A percentile compares a stretch with the other conserved stretches of the same genome.
These are phyloP conservation scores for Berkeleyomyces rouxiae DNA, from an alignment of 2,329 filamentous ascomycete species.

Conservation along the genomic window DNA sequence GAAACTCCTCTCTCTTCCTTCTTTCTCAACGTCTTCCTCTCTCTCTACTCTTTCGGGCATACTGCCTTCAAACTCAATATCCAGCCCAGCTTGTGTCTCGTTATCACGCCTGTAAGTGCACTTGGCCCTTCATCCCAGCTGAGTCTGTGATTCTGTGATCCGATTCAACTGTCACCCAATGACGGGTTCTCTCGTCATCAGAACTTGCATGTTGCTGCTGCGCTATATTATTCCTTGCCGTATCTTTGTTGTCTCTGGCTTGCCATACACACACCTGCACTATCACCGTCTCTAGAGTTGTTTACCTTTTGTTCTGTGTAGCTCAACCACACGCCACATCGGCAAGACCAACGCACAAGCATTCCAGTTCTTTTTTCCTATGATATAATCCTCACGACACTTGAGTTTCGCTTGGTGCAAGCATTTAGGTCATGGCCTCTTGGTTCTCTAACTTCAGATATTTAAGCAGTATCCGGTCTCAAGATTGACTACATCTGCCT, in stretches of 20 bases:
- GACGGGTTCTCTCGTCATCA: not conserved
- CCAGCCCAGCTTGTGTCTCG: not conserved
- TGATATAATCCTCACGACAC: not conserved
- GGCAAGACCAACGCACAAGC: not conserved
- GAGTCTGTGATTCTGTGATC: not conserved
- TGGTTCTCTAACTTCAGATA: too few species aligned
- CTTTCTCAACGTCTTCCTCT: not conserved
- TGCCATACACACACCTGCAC: slow-evolving; percentile 1
- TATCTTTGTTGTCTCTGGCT: not conserved
- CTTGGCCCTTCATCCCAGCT: not conserved
- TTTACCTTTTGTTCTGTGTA: not conserved
- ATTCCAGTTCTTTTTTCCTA: not conserved
- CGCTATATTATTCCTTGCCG: not conserved
- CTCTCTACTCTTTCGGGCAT: not conserved
- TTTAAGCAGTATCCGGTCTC: not conserved
- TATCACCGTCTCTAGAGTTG: not conserved
- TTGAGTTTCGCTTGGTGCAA: too few species aligned
- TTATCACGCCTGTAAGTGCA: not conserved
- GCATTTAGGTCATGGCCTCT: too few species aligned
- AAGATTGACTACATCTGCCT: not conserved
- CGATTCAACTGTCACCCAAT: not conserved
- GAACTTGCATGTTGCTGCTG: not conserved
- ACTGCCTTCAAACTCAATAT: not conserved
- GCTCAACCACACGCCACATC: not conserved
- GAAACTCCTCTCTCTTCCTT: not conserved